phyloP scores from a whole-genome alignment of 164 flowering plant species.

The Tetrastigma voinierianum region DNA sequence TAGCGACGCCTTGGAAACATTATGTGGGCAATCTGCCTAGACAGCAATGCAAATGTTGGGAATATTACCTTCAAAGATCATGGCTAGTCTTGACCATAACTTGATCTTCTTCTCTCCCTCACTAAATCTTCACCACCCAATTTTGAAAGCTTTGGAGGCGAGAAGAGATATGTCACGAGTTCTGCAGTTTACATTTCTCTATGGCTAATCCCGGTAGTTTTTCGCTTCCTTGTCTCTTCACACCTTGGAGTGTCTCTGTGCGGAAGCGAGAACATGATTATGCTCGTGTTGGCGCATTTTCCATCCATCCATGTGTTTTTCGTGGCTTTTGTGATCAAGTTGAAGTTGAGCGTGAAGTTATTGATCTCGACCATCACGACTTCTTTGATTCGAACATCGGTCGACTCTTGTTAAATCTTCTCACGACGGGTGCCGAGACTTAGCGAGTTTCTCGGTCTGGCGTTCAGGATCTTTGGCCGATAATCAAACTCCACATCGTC shows the following conservation, averaged over 20 bases:
- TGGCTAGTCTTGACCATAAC: constrained; percentile 37
- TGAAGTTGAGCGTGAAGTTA: constrained; percentile 40
- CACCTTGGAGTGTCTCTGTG: constrained; percentile 50
- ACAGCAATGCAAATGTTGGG: constrained; percentile 59
- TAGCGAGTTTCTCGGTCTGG: constrained; percentile 58
- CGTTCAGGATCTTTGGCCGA: constrained; percentile 56
- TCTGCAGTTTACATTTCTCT: constrained; percentile 31
- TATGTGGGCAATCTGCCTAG: constrained; percentile 78
- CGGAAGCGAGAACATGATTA: constrained; percentile 54
- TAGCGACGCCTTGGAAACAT: constrained; percentile 64
- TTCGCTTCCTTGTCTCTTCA: constrained; percentile 33
- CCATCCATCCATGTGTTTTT: constrained; percentile 43
- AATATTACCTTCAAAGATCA: constrained; percentile 61
- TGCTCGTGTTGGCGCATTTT: constrained; percentile 40
- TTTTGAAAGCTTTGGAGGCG: constrained; percentile 47
- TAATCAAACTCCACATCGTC: constrained; percentile 61
- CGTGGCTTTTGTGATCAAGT: constrained; percentile 43
- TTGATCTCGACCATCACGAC: constrained; percentile 39
- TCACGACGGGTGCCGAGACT: constrained; percentile 48
- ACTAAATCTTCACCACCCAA: constrained; percentile 33
- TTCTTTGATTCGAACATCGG: constrained; percentile 48
- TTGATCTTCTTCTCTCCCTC: constrained; percentile 39
- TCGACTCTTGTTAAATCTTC: constrained; percentile 22
- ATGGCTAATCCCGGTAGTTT: constrained; percentile 40
- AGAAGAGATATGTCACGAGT: constrained; percentile 27